These are phyloP conservation scores for Myriosclerotinia duriaeana DNA, from an alignment of 2,329 filamentous ascomycete genomes.

Conservation along the genomic window DNA sequence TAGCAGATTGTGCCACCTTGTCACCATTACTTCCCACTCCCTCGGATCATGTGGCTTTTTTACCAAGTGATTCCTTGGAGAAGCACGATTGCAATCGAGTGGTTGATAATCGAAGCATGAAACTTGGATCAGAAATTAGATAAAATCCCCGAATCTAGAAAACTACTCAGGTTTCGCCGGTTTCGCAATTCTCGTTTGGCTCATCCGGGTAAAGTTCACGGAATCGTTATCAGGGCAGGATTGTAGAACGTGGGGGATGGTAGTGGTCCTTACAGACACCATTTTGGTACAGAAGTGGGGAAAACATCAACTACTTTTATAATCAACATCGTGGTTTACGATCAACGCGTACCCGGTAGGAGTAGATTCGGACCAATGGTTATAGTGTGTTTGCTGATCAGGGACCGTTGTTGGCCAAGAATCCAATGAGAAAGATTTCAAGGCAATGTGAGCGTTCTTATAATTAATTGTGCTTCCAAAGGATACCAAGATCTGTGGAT, in stretches of 20 bases:
- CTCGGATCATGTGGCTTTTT: slow-evolving; percentile 3
- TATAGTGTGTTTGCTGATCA: slow-evolving; percentile 1
- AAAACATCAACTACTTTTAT: not conserved
- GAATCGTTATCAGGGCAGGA: slow-evolving; percentile 5
- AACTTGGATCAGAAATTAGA: not conserved
- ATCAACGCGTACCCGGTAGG: not conserved
- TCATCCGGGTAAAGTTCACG: slow-evolving; percentile 16
- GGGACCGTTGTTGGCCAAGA: not conserved
- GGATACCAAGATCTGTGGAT: not conserved
- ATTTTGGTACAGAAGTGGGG: not conserved
- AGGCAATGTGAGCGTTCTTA: slow-evolving; percentile 10
- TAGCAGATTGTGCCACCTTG: slow-evolving; percentile 8
- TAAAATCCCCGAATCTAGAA: not conserved
- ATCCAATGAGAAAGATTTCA: slow-evolving; percentile 1
- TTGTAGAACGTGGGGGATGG: slow-evolving; percentile 17
- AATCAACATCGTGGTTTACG: not conserved
- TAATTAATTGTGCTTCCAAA: not conserved
- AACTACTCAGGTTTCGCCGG: slow-evolving; percentile 2
- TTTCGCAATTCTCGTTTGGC: slow-evolving; percentile 10
- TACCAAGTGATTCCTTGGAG: not conserved
- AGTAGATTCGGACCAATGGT: not conserved
- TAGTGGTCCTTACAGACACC: slow-evolving; percentile 6
- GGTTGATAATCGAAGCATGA: not conserved
- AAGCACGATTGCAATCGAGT: slow-evolving; percentile 12
- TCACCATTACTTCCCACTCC: not conserved